A percentile compares a stretch with the other conserved stretches of the same genome.
phyloP scores from a whole-genome alignment of 1,139 yeast species.

The Eremothecium sinecaudum region DNA sequence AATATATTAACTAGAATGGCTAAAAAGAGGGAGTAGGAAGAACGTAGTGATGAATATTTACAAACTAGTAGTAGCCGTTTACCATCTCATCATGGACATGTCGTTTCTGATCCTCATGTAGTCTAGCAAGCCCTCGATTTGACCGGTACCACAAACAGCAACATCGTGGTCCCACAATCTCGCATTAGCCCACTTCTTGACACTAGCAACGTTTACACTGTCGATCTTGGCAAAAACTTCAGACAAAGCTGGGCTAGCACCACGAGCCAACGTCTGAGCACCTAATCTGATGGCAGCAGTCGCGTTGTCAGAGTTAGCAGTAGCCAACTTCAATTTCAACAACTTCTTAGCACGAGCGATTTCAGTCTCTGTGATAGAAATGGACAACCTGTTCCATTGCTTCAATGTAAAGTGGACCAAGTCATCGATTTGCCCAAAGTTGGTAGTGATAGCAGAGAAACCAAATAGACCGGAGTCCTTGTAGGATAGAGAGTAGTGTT shows the following conservation, averaged over 20 bases:
- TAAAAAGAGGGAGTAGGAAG: neutral
- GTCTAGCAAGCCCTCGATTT: slow-evolving; percentile 72
- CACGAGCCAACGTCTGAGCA: slow-evolving; percentile 47
- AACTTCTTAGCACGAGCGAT: slow-evolving; percentile 68
- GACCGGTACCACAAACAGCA: slow-evolving; percentile 75
- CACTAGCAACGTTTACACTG: slow-evolving; percentile 48
- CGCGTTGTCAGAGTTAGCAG: slow-evolving; percentile 42
- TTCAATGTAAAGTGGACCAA: slow-evolving; percentile 68
- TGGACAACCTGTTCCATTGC: slow-evolving; percentile 78
- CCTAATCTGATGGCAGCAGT: slow-evolving; percentile 54
- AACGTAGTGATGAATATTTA: no score
- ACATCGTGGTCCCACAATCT: slow-evolving; percentile 78
- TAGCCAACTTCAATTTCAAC: slow-evolving; percentile 50
- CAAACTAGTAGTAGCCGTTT: slow-evolving; percentile 13
- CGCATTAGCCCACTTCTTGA: slow-evolving; percentile 64
- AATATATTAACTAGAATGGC: no score
- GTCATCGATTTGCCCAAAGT: slow-evolving; percentile 56
- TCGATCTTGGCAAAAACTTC: slow-evolving; percentile 58
- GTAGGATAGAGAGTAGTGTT: slow-evolving; percentile 63
- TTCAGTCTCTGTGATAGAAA: slow-evolving; percentile 67
- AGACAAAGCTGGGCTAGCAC: slow-evolving; percentile 50
- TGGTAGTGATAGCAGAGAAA: slow-evolving; percentile 55
- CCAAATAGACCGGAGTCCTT: slow-evolving; percentile 81
- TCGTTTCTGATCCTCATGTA: slow-evolving; percentile 80
- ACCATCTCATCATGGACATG: slow-evolving; percentile 81